Conservation (phyloP, 2,329 filamentous ascomycete genomes). For the Didymella pinodella region DNA sequence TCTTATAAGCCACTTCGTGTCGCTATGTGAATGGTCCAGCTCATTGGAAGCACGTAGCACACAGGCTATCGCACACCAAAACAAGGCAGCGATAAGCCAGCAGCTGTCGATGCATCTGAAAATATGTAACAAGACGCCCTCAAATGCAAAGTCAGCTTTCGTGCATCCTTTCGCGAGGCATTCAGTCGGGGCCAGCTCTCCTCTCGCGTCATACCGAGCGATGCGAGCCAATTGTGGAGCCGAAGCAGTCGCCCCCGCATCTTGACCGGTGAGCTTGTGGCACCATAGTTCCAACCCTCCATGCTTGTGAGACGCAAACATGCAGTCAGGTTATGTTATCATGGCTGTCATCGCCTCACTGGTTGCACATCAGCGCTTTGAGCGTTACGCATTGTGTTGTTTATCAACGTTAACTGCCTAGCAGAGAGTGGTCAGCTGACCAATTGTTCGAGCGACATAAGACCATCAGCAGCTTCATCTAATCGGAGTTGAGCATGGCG, state of each 20-base stretch:
- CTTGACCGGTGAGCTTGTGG: slow-evolving; percentile 19
- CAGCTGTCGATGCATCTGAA: neutral
- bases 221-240: slow-evolving; percentile 6
- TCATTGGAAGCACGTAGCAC: slow-evolving; percentile 16
- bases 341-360: slow-evolving; percentile 6
- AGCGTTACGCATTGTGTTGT: neutral
- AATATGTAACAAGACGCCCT: slow-evolving; percentile 1
- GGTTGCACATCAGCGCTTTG: neutral
- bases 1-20: slow-evolving; percentile 2
- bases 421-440: neutral
- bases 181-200: neutral
- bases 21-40: neutral
- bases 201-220: neutral
- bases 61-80: neutral
- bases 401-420: neutral
- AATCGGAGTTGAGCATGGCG: too few species aligned
- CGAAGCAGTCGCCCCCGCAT: slow-evolving; percentile 9
- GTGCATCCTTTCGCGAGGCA: slow-evolving; percentile 6
- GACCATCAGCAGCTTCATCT: too few species aligned
- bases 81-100: slow-evolving; percentile 1
- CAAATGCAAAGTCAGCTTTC: slow-evolving; percentile 2
- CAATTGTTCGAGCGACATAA: too few species aligned
- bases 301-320: slow-evolving; percentile 1
- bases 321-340: slow-evolving; percentile 9
- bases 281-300: neutral